Evolutionary conservation across 1,284 basidiomycete genomes (phyloP).

Genomic region (Mycena sp.): DNA sequence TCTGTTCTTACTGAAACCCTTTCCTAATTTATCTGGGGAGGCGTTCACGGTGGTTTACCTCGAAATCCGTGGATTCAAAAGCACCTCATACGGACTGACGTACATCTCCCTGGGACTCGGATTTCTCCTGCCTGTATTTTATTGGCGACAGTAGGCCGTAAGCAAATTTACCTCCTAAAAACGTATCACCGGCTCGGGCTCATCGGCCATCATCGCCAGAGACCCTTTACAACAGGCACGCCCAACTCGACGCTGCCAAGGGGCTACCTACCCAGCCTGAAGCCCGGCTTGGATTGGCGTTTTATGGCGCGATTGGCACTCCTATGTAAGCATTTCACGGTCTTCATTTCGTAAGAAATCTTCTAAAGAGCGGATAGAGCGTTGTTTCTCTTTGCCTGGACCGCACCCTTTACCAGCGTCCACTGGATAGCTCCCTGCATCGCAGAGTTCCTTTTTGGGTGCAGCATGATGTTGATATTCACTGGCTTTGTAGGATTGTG

Average conservation of each 20-base stretch:
- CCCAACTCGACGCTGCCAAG: not conserved
- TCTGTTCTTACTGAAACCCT: not conserved
- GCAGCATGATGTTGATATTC: slow-evolving; percentile 27
- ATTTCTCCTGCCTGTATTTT: slow-evolving; percentile 16
- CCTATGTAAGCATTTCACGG: slow-evolving; percentile 14
- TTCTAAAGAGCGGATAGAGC: slow-evolving; percentile 7
- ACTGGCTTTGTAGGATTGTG: slow-evolving; percentile 21
- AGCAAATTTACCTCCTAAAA: not conserved
- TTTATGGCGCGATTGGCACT: slow-evolving; percentile 19
- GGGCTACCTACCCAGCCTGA: slow-evolving; percentile 23
- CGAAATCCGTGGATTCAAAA: slow-evolving; percentile 22
- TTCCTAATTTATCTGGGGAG: not conserved
- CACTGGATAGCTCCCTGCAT: slow-evolving; percentile 29
- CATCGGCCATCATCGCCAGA: slow-evolving; percentile 6
- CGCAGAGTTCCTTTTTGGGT: slow-evolving; percentile 22
- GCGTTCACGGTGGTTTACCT: slow-evolving; percentile 26
- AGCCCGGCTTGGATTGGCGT: slow-evolving; percentile 13
- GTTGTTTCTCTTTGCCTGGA: slow-evolving; percentile 30
- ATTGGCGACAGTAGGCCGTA: slow-evolving; percentile 19
- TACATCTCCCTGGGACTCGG: slow-evolving; percentile 28
- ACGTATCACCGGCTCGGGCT: not conserved
- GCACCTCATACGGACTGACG: slow-evolving; percentile 24
- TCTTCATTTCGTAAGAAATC: not conserved
- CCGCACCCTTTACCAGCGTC: slow-evolving; percentile 19
- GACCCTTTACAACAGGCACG: slow-evolving; percentile 9